A percentile compares a stretch with the other conserved stretches of the same genome.
Conservation (phyloP, 1,139 yeast species). For the Kurtzmaniella quercitrusa region DNA sequence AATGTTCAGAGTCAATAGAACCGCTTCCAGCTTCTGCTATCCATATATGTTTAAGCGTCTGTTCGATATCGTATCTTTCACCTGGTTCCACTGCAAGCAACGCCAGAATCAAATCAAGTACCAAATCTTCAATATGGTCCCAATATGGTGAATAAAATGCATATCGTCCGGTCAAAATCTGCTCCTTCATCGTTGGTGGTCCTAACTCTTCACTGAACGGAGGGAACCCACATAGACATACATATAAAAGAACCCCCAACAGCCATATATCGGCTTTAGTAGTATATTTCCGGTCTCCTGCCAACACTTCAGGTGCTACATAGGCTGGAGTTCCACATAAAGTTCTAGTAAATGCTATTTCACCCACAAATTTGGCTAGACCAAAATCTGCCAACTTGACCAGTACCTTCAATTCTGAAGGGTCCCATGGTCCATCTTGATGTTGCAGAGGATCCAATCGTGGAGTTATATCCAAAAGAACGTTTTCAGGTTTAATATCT, state of each 20-base stretch:
- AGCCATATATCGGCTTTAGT: constrained; percentile 80
- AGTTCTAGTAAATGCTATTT: constrained; percentile 67
- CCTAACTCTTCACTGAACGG: constrained; percentile 81
- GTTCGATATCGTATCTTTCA: constrained; percentile 46
- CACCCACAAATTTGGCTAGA: constrained; percentile 75
- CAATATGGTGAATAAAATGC: constrained; percentile 80
- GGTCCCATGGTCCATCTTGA: constrained; percentile 71
- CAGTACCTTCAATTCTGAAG: constrained; percentile 53
- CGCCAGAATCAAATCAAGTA: constrained; percentile 59
- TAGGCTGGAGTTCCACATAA: constrained; percentile 83
- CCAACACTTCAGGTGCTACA: constrained; percentile 75
- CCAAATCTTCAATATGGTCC: constrained; percentile 65
- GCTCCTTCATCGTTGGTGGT: constrained; percentile 76
- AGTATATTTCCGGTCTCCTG: constrained; percentile 53
- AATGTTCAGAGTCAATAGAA: constrained; percentile 3
- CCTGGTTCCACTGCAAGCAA: constrained; percentile 57
- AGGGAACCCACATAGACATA: constrained; percentile 79
- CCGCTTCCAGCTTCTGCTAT: constrained; percentile 1
- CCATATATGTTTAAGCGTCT: constrained; percentile 60
- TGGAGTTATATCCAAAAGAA: constrained; percentile 65
- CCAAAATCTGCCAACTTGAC: constrained; percentile 85
- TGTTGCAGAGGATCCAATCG: constrained; percentile 39
- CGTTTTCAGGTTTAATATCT: constrained; percentile 86
- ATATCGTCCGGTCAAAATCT: constrained; percentile 59
- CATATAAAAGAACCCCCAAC: constrained; percentile 70